A percentile compares a stretch with the other conserved stretches of the same genome.
Evolutionary conservation across 768 basidiomycete species (phyloP).

Genomic region (Dentipellis fragilis): DNA sequence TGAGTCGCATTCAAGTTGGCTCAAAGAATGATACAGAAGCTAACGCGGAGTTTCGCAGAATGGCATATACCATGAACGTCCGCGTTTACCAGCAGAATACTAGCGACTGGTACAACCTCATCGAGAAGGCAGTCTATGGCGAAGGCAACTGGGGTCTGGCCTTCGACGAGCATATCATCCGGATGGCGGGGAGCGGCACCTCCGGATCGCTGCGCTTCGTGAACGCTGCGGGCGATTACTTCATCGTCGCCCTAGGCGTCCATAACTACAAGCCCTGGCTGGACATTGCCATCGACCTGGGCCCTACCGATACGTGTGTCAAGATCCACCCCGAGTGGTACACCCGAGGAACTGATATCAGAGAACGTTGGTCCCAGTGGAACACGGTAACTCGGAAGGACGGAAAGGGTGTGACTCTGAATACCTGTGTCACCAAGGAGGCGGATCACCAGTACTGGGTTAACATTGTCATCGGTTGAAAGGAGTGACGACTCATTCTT

Average conservation of each 20-base stretch:
- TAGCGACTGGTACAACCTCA: background rate
- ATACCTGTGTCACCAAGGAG: background rate
- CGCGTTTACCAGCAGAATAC: background rate
- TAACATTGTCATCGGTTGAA: background rate
- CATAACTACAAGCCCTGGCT: background rate
- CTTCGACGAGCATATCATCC: background rate
- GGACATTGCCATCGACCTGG: background rate
- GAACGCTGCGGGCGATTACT: background rate
- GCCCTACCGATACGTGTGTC: background rate
- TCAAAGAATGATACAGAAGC: too few species aligned
- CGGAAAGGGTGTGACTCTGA: background rate
- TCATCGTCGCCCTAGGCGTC: background rate
- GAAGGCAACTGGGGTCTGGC: background rate
- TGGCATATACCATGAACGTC: background rate
- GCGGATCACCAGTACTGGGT: slow-evolving; percentile 4
- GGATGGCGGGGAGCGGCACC: background rate
- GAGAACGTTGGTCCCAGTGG: background rate
- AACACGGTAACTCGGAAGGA: background rate
- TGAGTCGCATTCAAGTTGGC: background rate
- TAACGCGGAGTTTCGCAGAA: background rate
- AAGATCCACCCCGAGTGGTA: background rate
- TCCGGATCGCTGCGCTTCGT: background rate
- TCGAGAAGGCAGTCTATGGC: background rate
- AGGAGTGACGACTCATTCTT: background rate
- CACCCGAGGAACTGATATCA: background rate